Base-by-base conservation (phyloP, 2,329 filamentous ascomycete species). In the Colletotrichum sublineola region DNA sequence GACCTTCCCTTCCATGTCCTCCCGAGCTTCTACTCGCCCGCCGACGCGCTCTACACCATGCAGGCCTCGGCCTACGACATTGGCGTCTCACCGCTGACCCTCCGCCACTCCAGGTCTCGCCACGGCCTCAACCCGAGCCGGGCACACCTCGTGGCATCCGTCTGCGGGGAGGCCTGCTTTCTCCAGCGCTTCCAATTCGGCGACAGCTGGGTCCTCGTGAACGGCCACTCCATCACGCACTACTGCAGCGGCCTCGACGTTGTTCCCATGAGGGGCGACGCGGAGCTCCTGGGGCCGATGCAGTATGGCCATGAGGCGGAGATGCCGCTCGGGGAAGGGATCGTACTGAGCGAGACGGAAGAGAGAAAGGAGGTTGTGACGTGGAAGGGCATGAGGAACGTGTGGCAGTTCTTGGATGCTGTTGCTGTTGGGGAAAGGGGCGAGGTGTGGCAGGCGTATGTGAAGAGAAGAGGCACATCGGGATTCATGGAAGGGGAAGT, bases 131-230 rank as follows among this genome's bases (percentile, higher is more conserved):
- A 81, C 24, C 79, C 83, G n/a, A 81, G 80, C 73, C 79, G 80
- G 61, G 84, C 83, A 0, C 84, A 86, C 73, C 76, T 83, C 14
- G 81, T 86, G 24, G 78, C 84, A 0, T 81, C 82, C 36, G 77
- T 81, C 11, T 86, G 84, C 74, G 85, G 85, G 29, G 84, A 86
- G 65, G 78, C 80, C 14, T 86, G 84, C 74, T 86, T 86, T 76
- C 80, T 86, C 74, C 84, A 86, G 75, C 82, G 84, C 8, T 86
- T 84, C 72, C 76, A 79, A 42, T 86, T 86, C 76, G 78, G 76
- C 50, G 84, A 86, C 75, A 80, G 82, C 75, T 87, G 85, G 85
- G 79, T 86, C 5, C 79, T 87, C 6, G 82, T 85, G 55, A 86
- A 86, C 73, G 85, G 85, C 6, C 80, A 84, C 75, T 83, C 84